These are phyloP conservation scores for Aureococcus anophagefferens DNA, from an alignment of 108 stramenopile genomes.

Conservation along the genomic window DNA sequence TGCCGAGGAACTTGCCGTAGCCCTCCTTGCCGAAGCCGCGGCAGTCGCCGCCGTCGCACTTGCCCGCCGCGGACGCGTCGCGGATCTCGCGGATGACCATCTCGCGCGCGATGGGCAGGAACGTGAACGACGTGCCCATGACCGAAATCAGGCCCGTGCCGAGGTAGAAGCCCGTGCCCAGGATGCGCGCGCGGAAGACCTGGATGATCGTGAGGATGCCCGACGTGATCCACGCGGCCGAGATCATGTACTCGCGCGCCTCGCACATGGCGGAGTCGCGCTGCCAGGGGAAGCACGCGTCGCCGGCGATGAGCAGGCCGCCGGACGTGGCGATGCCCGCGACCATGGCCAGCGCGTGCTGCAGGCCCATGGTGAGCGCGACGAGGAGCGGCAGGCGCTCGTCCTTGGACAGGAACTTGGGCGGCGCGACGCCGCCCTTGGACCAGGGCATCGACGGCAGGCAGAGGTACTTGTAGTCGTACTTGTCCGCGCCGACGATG, in stretches of 20 bases:
- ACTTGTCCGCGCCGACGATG: slow-evolving; percentile 1
- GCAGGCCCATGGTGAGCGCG: slow-evolving; percentile 41
- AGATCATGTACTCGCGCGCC: slow-evolving; percentile 46
- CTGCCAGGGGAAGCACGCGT: slow-evolving; percentile 31
- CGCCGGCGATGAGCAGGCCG: slow-evolving; percentile 25
- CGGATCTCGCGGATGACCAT: slow-evolving; percentile 25
- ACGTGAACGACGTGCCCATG: slow-evolving; percentile 68
- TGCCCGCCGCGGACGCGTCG: slow-evolving; percentile 13
- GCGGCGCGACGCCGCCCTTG: background rate
- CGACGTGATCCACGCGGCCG: slow-evolving; percentile 55
- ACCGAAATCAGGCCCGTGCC: slow-evolving; percentile 63
- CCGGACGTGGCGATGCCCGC: slow-evolving; percentile 39
- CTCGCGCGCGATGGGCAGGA: slow-evolving; percentile 63
- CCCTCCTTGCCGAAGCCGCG: slow-evolving; percentile 44
- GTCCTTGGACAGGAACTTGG: background rate
- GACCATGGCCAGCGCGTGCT: slow-evolving; percentile 72
- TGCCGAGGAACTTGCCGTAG: slow-evolving; percentile 67
- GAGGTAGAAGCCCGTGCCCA: slow-evolving; percentile 35
- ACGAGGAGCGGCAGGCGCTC: background rate
- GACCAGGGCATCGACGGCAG: background rate
- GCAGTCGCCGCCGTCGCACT: slow-evolving; percentile 25
- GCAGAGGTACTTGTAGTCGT: slow-evolving; percentile 17
- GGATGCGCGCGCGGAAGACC: slow-evolving; percentile 47
- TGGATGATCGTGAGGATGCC: slow-evolving; percentile 61
- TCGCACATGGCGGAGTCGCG: slow-evolving; percentile 6